Base-by-base conservation (phyloP, 345 rosid genomes). In the Geranium brycei region DNA sequence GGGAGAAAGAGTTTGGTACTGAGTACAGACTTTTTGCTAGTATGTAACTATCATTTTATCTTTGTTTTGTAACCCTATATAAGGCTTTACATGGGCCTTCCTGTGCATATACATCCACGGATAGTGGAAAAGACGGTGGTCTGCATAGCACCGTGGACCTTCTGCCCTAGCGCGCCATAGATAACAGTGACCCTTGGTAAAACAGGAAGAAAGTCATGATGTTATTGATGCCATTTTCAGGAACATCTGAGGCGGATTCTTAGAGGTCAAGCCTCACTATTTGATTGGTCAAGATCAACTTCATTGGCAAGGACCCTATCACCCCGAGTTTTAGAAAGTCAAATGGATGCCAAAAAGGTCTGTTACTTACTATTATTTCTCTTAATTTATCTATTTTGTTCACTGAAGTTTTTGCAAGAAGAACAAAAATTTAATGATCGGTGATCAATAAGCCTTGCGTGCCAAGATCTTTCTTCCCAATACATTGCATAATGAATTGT, bases 341-440 rank as follows among this genome's bases (percentile, higher is more conserved):
- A 93, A 80, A 81, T 90, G 47, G 99, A 93, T 81, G 91, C 97
- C 71, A 93, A 88, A 80, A 93, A 90, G 97, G 97, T 93, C 70
- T 57, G 75, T 64, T 62, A 47, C 13, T 64, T 62, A 47, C 13
- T 47, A 47, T 13, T 13, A 6, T 4, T 35, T 35, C 41, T 47
- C 53, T 47, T 47, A 13, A 47, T 13, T 47, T 47, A 47, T 47
- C 14, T 47, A 13, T 47, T 47, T 47, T 47, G 13, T 47, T 13
- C 53, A 47, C 53, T 47, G 13, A 47, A 6, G 3, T 47, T 47
- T 47, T 47, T 47, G 15, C 3, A 13, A 47, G 3, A 47, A 13
- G 15, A 47, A 47, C 41, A 35, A 47, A 47, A 47, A 47, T 35
- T 35, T 35, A 35, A 35, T 35, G 41, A 35, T 47, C 11, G 11